Conservation (phyloP, 2,329 filamentous ascomycete species). For the Fusarium bactridioides region DNA sequence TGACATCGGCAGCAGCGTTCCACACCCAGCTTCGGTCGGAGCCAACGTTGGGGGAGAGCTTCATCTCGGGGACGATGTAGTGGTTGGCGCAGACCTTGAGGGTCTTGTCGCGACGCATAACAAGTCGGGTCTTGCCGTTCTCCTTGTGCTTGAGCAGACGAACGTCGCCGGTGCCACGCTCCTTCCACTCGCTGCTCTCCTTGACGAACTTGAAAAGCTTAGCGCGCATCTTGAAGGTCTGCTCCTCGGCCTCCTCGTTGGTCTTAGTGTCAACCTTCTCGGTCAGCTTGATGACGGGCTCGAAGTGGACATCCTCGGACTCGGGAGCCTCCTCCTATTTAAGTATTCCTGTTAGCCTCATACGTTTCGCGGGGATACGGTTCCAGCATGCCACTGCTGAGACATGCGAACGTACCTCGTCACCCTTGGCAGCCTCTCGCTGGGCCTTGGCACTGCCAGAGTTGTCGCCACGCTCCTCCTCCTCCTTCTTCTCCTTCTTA, state of each 20-base stretch:
- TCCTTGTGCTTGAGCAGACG: constrained; percentile 98
- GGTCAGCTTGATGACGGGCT: constrained; percentile 93
- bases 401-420: constrained; percentile 58
- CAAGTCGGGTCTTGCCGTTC: constrained; percentile 95
- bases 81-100: constrained; percentile 99
- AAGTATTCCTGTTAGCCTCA: constrained; percentile 7
- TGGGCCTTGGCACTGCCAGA: constrained; percentile 89
- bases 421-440: constrained; percentile 64
- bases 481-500: constrained; percentile 95
- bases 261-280: constrained; percentile 98
- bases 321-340: constrained; percentile 75
- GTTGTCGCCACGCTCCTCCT: constrained; percentile 81
- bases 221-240: constrained; percentile 98
- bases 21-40: constrained; percentile 99
- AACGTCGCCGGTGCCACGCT: constrained; percentile 96
- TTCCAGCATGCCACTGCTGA: constrained; percentile 15
- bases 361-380: neutral
- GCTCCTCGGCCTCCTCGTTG: constrained; percentile 97
- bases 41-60: constrained; percentile 96
- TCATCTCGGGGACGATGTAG: constrained; percentile 99
- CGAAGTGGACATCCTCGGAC: constrained; percentile 94
- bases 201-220: constrained; percentile 99
- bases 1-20: constrained; percentile 97
- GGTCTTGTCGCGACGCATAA: constrained; percentile 99
- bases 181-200: constrained; percentile 96